Evolutionary conservation across 768 basidiomycete species (phyloP).

Genomic region (Hydnomerulius pinastri): DNA sequence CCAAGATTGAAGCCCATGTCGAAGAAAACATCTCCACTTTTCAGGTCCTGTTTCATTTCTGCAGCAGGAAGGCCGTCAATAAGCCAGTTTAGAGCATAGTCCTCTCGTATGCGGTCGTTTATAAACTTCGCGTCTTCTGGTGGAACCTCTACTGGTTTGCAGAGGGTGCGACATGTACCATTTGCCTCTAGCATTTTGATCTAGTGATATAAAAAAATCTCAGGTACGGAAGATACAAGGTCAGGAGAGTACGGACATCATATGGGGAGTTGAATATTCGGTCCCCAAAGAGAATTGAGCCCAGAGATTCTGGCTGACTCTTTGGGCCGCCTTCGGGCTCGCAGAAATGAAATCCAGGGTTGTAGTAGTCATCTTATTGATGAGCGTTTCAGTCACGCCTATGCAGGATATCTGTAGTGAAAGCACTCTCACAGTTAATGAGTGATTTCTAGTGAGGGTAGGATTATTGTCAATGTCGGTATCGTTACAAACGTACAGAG

Average conservation of each 20-base stretch:
- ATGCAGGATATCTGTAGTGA: background rate
- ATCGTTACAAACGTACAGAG: background rate
- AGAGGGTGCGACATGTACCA: constrained; percentile 75
- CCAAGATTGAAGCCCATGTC: constrained; percentile 97
- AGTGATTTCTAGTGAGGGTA: constrained; percentile 70
- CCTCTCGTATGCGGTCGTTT: constrained; percentile 87
- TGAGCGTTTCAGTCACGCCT: constrained; percentile 5
- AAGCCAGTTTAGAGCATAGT: constrained; percentile 94
- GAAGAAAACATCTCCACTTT: constrained; percentile 84
- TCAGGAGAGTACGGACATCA: constrained; percentile 53
- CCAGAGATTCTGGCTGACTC: constrained; percentile 82
- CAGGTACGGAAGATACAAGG: constrained; percentile 1
- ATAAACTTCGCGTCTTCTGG: constrained; percentile 83
- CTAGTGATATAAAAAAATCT: constrained; percentile 40
- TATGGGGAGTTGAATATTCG: constrained; percentile 91
- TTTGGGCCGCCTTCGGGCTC: constrained; percentile 70
- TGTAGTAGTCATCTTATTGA: constrained; percentile 86
- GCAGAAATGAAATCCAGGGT: constrained; percentile 85
- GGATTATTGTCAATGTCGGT: constrained; percentile 7
- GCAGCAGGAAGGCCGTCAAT: constrained; percentile 93
- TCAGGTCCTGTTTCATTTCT: constrained; percentile 83
- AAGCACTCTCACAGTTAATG: constrained; percentile 68
- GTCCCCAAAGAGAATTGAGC: constrained; percentile 96
- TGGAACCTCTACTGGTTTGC: constrained; percentile 55
- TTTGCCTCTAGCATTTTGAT: constrained; percentile 82